Conservation (phyloP, 305 asterid genomes). For the Solanum hybrid region DNA sequence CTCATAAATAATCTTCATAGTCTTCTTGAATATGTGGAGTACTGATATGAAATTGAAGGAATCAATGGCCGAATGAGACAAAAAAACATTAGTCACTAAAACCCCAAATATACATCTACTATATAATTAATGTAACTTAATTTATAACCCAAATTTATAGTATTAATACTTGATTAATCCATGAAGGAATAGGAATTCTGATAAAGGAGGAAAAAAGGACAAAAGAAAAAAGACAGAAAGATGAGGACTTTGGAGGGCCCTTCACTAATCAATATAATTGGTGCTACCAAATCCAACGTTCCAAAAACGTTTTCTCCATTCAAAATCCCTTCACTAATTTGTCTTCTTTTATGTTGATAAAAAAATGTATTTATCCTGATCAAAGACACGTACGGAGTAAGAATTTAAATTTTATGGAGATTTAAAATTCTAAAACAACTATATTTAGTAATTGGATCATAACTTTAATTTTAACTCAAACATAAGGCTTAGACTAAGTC, state of each 20-base stretch:
- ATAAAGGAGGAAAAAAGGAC: not conserved
- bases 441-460: not conserved
- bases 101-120: not conserved
- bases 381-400: not conserved
- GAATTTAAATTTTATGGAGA: not conserved
- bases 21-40: not conserved
- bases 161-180: not conserved
- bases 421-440: not conserved
- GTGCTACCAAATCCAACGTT: not conserved
- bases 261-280: not conserved
- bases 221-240: not conserved
- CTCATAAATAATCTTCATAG: not conserved
- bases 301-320: not conserved
- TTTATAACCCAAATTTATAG: not conserved
- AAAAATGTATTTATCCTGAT: not conserved
- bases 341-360: not conserved
- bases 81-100: slow-evolving; percentile 1
- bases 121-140: slow-evolving; percentile 2
- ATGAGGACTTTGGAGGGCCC: not conserved
- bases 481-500: not conserved
- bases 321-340: not conserved
- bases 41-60: not conserved
- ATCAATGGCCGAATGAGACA: slow-evolving; percentile 41
- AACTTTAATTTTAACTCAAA: not conserved
- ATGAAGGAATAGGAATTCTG: not conserved